Evolutionary conservation across 2,329 filamentous ascomycete genomes (phyloP), one percentile per base, ranked within the genome.

Genomic region (Boeremia exigua): DNA sequence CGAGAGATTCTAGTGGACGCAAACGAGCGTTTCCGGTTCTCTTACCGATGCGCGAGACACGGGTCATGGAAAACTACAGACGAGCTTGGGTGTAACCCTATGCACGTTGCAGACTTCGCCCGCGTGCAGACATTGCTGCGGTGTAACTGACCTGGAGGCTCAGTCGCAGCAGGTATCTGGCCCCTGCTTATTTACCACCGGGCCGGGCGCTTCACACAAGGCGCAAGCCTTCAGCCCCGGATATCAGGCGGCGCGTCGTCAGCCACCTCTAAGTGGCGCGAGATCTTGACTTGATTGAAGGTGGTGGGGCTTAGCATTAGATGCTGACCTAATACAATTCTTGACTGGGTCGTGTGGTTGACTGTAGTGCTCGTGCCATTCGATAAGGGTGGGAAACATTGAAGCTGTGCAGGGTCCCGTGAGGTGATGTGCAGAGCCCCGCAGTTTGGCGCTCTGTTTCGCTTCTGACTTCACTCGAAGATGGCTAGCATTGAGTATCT

Each of bases 1-100:
- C 28, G 40, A 30, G 14, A 45, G 14, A 12, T 5, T 11, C 27
- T 12, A 15, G 36, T 27, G 37, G 36, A 39, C 25, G 17, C 29
- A 4, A 15, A 43, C 33, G 29, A 42, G 17, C 12, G 28, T 12
- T 23, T 7, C 19, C 27, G 32, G 29, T 32, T 36, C 11, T 43
- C 32, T 43, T 37, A n/a, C 47, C 42, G 30, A 42, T 40, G 46
- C 23, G 28, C 23, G 29, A 29, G 32, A 29, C 25, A 38, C 23
- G 39, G 32, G 28, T 29, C 14, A 34, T n/a, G 25, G 40, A 46
- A 36, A 2, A 9, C 12, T 50, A 32, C 25, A 19, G 36, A 50
- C 36, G 32, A 56, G 47, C 40, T 17, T 32, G 47, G 17, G 29
- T 50, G 53, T 28, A 40, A 56, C 42, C 28, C n/a, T 27, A 50